A percentile compares a stretch with the other conserved stretches of the same genome.
Evolutionary conservation across 2,329 filamentous ascomycete species (phyloP).

Genomic region (Epichloe elymi): DNA sequence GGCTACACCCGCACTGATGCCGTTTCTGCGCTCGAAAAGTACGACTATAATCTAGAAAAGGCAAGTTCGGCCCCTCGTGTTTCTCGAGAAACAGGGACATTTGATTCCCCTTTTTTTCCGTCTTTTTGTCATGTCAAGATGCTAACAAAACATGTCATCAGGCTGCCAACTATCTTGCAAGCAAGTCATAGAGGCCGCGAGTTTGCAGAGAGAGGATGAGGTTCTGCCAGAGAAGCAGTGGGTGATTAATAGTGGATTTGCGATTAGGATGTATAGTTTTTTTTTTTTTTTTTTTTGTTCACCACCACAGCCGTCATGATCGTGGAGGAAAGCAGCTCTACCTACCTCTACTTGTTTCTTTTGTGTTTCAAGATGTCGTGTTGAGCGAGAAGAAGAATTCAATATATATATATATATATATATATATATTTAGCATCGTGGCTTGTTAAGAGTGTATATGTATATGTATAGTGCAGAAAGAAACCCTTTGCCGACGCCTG

Average conservation of each 20-base stretch:
- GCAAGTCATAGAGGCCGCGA: constrained; percentile 29
- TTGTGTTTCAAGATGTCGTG: neutral
- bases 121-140: neutral
- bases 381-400: neutral
- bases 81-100: neutral
- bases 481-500: no score
- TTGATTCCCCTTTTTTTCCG: neutral
- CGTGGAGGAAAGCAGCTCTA: neutral
- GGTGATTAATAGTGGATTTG: neutral
- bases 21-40: constrained; percentile 75
- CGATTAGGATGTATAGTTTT: neutral
- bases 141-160: constrained; percentile 11
- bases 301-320: neutral
- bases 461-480: no score
- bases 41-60: constrained; percentile 91
- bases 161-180: constrained; percentile 45
- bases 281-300: neutral
- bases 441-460: no score
- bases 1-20: constrained; percentile 67
- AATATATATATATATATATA: no score
- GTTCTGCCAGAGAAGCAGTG: neutral
- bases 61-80: constrained; percentile 38
- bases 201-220: neutral
- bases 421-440: no score
- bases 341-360: neutral